Conservation (phyloP, 495 filamentous ascomycete species). For the Neurospora intermedia region DNA sequence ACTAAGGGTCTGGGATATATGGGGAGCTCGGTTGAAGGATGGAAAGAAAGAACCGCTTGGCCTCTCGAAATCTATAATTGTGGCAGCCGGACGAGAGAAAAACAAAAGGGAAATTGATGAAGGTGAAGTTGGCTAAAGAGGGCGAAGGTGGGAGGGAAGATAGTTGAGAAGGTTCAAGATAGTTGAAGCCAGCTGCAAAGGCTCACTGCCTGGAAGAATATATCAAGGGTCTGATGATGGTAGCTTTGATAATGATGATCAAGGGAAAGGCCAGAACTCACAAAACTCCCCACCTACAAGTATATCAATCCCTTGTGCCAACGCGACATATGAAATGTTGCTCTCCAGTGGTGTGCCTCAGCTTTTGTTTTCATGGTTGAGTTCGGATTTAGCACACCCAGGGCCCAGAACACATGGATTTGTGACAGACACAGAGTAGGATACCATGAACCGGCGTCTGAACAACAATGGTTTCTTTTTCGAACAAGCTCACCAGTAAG, state of each 20-base stretch:
- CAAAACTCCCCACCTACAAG: slow-evolving; percentile 22
- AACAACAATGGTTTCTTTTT: background rate
- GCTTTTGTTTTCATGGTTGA: background rate
- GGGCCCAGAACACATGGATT: slow-evolving; percentile 4
- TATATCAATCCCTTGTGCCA: slow-evolving; percentile 7
- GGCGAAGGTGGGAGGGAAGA: background rate
- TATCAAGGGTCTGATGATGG: slow-evolving; percentile 3
- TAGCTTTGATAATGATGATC: slow-evolving; percentile 8
- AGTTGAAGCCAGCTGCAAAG: background rate
- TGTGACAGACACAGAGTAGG: slow-evolving; percentile 10
- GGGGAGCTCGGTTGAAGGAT: background rate
- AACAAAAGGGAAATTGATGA: background rate
- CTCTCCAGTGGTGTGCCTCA: background rate
- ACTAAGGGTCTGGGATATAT: background rate
- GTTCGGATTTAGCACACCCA: slow-evolving; percentile 10
- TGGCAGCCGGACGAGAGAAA: background rate
- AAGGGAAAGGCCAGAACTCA: slow-evolving; percentile 6
- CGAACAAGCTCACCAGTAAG: slow-evolving; percentile 21
- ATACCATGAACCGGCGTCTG: background rate
- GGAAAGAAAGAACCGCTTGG: background rate
- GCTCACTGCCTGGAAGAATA: background rate
- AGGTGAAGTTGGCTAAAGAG: background rate
- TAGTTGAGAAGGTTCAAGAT: background rate
- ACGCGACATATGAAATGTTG: slow-evolving; percentile 3
- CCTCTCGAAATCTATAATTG: background rate